phyloP scores from a whole-genome alignment of 129 eudicot genomes.

The Artemisia argyi region DNA sequence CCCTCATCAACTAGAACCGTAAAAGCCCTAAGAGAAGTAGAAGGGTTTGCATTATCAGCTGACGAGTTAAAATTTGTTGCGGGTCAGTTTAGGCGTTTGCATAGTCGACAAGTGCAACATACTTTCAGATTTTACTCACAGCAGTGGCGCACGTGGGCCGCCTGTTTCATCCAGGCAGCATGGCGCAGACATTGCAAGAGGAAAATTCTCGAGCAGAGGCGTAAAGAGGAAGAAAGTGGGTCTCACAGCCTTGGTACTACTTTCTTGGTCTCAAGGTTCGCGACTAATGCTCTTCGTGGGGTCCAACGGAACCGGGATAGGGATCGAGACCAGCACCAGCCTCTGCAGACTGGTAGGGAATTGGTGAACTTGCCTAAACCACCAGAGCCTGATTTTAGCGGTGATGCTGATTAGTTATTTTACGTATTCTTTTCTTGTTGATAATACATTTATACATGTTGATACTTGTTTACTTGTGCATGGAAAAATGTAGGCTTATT shows the following conservation, averaged over 20 bases:
- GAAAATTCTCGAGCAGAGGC: constrained; percentile 49
- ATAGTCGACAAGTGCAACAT: constrained; percentile 90
- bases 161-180: constrained; percentile 85
- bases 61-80: constrained; percentile 90
- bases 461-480: constrained; percentile 7
- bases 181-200: constrained; percentile 77
- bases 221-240: constrained; percentile 65
- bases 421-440: background rate
- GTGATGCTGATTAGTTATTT: constrained; percentile 57
- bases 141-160: constrained; percentile 96
- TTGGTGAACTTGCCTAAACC: constrained; percentile 85
- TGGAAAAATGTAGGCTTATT: constrained; percentile 12
- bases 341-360: constrained; percentile 54
- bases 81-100: constrained; percentile 84
- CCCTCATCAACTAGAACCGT: constrained; percentile 94
- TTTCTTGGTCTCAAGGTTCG: constrained; percentile 73
- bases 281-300: constrained; percentile 82
- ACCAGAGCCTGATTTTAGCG: constrained; percentile 86
- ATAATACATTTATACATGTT: background rate
- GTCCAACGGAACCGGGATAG: constrained; percentile 68
- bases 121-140: constrained; percentile 88
- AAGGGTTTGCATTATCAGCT: constrained; percentile 82
- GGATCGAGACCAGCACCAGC: constrained; percentile 41
- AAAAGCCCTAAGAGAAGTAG: constrained; percentile 75
- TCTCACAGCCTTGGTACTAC: constrained; percentile 73